A percentile compares a stretch with the other conserved stretches of the same genome.
phyloP scores from a whole-genome alignment of 202 grass and related monocot genomes.

The Brachypodium distachyon region DNA sequence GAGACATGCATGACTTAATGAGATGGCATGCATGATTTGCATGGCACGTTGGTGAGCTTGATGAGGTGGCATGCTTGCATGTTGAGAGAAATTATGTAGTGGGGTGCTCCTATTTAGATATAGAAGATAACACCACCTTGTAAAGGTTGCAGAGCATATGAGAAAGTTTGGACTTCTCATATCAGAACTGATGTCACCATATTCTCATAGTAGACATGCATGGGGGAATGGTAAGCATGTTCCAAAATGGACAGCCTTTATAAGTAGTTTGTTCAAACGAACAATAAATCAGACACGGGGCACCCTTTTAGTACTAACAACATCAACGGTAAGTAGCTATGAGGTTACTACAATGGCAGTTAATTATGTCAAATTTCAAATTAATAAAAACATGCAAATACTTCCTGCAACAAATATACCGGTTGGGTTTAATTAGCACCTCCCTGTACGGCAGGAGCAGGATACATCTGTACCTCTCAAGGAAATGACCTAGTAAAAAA shows the following conservation, averaged over 20 bases:
- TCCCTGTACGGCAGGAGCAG: not conserved
- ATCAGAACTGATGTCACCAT: not conserved
- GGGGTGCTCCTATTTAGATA: too few relatives aligned
- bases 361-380: not conserved
- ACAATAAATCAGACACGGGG: not conserved
- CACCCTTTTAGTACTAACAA: not conserved
- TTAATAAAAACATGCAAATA: not conserved
- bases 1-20: too few relatives aligned
- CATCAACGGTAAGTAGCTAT: not conserved
- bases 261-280: not conserved
- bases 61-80: too few relatives aligned
- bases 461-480: not conserved
- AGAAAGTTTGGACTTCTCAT: not conserved
- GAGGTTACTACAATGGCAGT: not conserved
- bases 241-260: not conserved
- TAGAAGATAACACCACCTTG: not conserved
- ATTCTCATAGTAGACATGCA: not conserved
- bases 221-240: not conserved
- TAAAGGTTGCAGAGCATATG: not conserved
- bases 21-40: too few relatives aligned
- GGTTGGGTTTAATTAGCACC: not conserved
- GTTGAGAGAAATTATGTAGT: not conserved
- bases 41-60: too few relatives aligned
- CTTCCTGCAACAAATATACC: not conserved
- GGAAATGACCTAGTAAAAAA: not conserved